Evolutionary conservation across 495 filamentous ascomycete species (phyloP), one percentile per base, ranked within the genome.

Genomic region (Stereocaulon alpinum): DNA sequence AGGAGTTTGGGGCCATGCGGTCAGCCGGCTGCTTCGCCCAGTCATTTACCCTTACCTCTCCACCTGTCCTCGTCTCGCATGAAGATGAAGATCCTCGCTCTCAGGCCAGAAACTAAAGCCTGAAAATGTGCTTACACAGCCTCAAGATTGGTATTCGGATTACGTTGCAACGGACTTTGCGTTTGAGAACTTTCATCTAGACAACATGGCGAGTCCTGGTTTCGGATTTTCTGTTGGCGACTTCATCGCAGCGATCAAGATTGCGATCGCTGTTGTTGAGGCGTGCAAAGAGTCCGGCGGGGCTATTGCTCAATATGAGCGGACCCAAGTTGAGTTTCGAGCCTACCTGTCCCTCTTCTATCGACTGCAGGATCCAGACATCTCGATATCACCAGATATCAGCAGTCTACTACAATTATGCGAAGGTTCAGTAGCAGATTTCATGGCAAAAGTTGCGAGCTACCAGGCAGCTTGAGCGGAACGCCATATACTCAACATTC

Each of bases 181-280:
- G n/a, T 12, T 12, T 4, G 17, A 30, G 17, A 17, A 49, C 7
- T 15, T 2, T 27, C 22, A 1, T 1, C 29, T 29, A n/a, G 24
- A 14, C 4, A 30, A 11, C 32, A 51, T 51, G 48, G 48, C 18
- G 14, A 7, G 3, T 51, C 48, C 27, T 29, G 7, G 6, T 0
- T 51, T 51, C 32, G 48, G 48, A 17, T 51, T 51, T 29, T 51
- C 48, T 20, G n/a, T 51, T 3, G 17, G 48, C 48, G 48, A 51
- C 30, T 51, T 51, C 30, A 51, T 51, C n/a, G 6, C 2, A 11
- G 48, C 14, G 10, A 51, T 51, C 29, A 30, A 32, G n/a, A 7
- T 10, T 12, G 48, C 48, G 6, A 20, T 51, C 20, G 48, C 32
- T 4, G 48, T 51, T 34, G 20, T 51, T 1, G 32, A 34, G 17